Evolutionary conservation across 1,284 basidiomycete genomes (phyloP).

Genomic region (Omphalotus olearius): DNA sequence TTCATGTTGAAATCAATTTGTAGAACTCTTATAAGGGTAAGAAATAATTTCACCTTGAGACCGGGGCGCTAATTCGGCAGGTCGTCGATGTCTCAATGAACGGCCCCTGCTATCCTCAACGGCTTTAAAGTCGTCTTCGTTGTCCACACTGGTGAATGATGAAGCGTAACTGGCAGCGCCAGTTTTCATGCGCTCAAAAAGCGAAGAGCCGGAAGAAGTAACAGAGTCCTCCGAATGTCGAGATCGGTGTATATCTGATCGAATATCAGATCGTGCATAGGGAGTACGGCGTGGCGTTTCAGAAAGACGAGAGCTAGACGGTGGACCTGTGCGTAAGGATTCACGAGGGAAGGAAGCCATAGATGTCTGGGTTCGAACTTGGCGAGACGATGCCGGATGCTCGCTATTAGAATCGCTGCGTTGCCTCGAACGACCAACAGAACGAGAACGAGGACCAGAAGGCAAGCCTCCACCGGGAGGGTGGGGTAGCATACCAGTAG

Average conservation of each 20-base stretch:
- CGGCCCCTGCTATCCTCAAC: conserved; percentile 19
- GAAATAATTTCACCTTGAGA: conserved; percentile 13
- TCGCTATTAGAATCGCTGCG: conserved; percentile 13
- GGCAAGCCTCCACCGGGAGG: conserved; percentile 21
- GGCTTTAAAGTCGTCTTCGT: conserved; percentile 20
- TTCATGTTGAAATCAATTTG: neutral
- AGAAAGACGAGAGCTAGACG: conserved; percentile 11
- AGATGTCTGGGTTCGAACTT: conserved; percentile 24
- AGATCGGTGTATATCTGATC: neutral
- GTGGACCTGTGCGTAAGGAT: neutral
- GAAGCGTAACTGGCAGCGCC: conserved; percentile 29
- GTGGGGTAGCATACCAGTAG: conserved; percentile 11
- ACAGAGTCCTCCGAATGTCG: conserved; percentile 18
- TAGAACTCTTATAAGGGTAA: neutral
- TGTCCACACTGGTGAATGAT: conserved; percentile 43
- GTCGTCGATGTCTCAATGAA: conserved; percentile 11
- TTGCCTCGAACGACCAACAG: conserved; percentile 16
- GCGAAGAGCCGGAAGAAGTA: conserved; percentile 28
- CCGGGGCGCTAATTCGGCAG: neutral
- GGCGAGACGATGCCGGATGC: conserved; percentile 14
- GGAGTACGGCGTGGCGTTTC: conserved; percentile 11
- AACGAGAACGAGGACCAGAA: conserved; percentile 22
- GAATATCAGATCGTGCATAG: conserved; percentile 1
- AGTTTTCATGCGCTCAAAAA: conserved; percentile 24
- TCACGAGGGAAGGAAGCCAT: conserved; percentile 17